phyloP scores from a whole-genome alignment of 2,329 filamentous ascomycete genomes.

The Ophiostoma ulmi region DNA sequence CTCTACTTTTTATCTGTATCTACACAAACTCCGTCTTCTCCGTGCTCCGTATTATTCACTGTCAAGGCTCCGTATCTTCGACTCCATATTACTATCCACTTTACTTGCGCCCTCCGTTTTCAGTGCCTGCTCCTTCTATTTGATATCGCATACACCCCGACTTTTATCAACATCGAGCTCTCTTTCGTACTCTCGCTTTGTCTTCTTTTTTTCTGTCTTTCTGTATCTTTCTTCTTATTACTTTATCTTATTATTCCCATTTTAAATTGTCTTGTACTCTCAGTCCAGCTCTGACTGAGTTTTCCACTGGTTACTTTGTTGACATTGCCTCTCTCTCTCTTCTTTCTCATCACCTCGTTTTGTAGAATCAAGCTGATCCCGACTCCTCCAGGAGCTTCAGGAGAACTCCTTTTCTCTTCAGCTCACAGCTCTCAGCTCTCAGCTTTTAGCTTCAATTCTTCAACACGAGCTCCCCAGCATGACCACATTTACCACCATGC shows the following conservation, averaged over 20 bases:
- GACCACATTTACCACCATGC: slow-evolving; percentile 28
- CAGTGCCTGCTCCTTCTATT: neutral
- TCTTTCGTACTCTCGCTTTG: neutral
- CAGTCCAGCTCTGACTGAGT: neutral
- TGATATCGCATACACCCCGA: slow-evolving; percentile 11
- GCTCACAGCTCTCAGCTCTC: neutral
- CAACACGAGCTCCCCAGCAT: neutral
- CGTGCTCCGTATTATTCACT: slow-evolving; percentile 7
- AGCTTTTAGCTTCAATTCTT: neutral
- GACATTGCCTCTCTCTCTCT: neutral
- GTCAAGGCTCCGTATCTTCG: slow-evolving; percentile 5
- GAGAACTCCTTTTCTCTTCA: neutral
- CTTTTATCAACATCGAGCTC: slow-evolving; percentile 14
- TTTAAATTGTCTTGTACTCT: neutral
- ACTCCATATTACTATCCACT: neutral
- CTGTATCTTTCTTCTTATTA: neutral
- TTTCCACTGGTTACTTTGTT: neutral
- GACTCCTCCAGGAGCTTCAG: slow-evolving; percentile 1
- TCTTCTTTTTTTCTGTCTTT: neutral
- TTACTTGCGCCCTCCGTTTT: neutral
- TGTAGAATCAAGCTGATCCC: slow-evolving; percentile 10
- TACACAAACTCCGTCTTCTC: slow-evolving; percentile 13
- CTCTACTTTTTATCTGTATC: neutral
- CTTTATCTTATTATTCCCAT: neutral
- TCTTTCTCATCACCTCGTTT: neutral